Percentiles rank a stretch among this genome's conserved stretches.
Conservation (phyloP, 495 filamentous ascomycete species). For the Trichoderma parareesei region DNA sequence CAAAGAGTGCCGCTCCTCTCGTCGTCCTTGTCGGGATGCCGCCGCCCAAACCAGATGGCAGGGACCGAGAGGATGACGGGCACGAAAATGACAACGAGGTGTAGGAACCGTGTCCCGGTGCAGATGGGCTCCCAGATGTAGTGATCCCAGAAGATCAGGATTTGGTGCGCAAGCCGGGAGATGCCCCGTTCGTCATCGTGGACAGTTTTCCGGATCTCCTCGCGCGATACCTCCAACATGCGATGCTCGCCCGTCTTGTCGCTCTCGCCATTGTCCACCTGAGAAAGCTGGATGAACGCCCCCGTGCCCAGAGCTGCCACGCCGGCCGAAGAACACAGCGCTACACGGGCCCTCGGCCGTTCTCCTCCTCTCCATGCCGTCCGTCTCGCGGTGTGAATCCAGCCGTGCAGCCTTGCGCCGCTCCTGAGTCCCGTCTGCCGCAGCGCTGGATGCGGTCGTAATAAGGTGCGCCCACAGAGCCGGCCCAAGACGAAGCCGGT, state of each 20-base stretch:
- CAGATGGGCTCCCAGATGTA: constrained; percentile 83
- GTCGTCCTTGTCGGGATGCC: constrained; percentile 50
- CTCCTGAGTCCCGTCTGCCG: not conserved
- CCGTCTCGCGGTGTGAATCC: constrained; percentile 17
- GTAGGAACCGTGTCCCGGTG: constrained; percentile 77
- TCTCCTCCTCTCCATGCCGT: constrained; percentile 2
- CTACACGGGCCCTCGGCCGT: constrained; percentile 20
- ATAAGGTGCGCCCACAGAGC: constrained; percentile 15
- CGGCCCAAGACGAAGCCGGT: constrained; percentile 21
- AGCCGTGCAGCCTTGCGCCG: not conserved
- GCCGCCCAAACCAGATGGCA: constrained; percentile 65
- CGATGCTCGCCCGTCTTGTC: constrained; percentile 69
- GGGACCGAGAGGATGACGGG: constrained; percentile 79
- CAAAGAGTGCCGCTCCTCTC: constrained; percentile 75
- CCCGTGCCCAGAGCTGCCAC: constrained; percentile 41
- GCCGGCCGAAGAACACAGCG: constrained; percentile 42
- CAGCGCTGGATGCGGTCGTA: not conserved
- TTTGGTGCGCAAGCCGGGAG: constrained; percentile 40
- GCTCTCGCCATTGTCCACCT: constrained; percentile 49
- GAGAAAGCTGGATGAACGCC: constrained; percentile 66
- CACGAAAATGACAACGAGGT: constrained; percentile 81
- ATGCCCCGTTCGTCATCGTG: constrained; percentile 51
- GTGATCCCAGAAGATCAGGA: constrained; percentile 56
- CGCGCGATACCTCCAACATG: constrained; percentile 74
- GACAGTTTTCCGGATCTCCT: constrained; percentile 63